Conservation (phyloP, 257 asterid species). For the Solanum pimpinellifolium region DNA sequence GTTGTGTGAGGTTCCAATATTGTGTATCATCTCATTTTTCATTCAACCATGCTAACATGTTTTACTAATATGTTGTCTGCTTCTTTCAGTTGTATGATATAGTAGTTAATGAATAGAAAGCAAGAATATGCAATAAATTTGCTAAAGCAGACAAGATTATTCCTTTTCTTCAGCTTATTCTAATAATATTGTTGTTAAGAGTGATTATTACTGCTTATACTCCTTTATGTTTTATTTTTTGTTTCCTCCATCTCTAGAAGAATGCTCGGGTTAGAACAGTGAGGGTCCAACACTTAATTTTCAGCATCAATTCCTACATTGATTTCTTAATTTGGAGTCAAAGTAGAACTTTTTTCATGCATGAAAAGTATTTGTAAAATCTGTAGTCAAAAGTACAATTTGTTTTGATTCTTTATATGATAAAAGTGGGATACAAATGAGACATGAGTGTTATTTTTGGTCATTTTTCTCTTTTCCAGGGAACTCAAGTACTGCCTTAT, state of each 20-base stretch:
- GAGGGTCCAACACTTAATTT: neutral
- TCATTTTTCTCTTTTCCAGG: neutral
- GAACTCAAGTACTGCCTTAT: neutral
- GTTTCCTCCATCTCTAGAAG: neutral
- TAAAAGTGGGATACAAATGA: too few species aligned
- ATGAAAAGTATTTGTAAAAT: neutral
- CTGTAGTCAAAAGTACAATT: neutral
- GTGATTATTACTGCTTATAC: neutral
- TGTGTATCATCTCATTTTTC: neutral
- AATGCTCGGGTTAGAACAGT: neutral
- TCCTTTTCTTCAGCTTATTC: neutral
- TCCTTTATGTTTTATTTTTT: neutral
- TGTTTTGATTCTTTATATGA: neutral
- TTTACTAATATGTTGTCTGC: conserved; percentile 13
- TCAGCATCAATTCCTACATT: neutral
- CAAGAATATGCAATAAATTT: conserved; percentile 77
- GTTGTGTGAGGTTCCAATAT: conserved; percentile 59
- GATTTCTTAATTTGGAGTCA: neutral
- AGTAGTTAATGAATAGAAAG: conserved; percentile 62
- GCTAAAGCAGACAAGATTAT: conserved; percentile 86
- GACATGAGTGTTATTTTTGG: neutral
- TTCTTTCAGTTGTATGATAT: conserved; percentile 59
- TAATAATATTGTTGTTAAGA: neutral
- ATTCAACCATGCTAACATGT: neutral
- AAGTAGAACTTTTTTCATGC: neutral